Base-by-base conservation (phyloP, 2,329 filamentous ascomycete species). In the Pseudogymnoascus sp. region DNA sequence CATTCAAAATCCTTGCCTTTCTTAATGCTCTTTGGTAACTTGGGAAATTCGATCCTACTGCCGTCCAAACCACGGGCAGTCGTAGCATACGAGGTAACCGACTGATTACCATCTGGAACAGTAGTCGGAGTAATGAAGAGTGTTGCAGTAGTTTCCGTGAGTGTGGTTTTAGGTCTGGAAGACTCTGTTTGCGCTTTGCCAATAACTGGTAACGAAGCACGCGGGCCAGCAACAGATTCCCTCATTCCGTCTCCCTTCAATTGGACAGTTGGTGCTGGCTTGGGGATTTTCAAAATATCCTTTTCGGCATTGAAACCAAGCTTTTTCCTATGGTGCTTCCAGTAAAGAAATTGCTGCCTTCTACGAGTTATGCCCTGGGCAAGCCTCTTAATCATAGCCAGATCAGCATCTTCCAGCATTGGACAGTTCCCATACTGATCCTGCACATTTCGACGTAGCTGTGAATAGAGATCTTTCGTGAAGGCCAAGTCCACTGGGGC, bases 1-100 rank as follows among this genome's bases (percentile, higher is more conserved):
- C 62, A 63, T 50, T 63, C 42, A 36, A 63, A 63, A 47, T 63
- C 62, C 40, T 63, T 63, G 31, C 62, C 50, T 19, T 33, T 19
- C 26, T 33, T 57, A 10, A 57, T 57, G 17, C 17, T 33, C 11
- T 57, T 57, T 33, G 50, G 50, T 13, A 57, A 33, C 4, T 57
- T 57, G 1, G 50, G 50, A 21, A 57, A 15, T 33, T 57, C 50
- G 11, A 57, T 19, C 28, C 50, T 57, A 26, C 50, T 57, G 28
- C 50, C 50, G 15, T 57, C 50, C 8, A 57, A 17, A 19, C 50
- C 50, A 33, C 50, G 50, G 50, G 50, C 50, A 57, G 50, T 57
- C 3, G 50, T 57, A 21, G 50, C 50, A 57, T 57, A 57, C 10
- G 50, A 57, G 6, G 50, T 57, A 57, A 33, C 50, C 4, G 50